Evolutionary conservation across 495 filamentous ascomycete species (phyloP).

Genomic region (Corynascus novoguineensis): DNA sequence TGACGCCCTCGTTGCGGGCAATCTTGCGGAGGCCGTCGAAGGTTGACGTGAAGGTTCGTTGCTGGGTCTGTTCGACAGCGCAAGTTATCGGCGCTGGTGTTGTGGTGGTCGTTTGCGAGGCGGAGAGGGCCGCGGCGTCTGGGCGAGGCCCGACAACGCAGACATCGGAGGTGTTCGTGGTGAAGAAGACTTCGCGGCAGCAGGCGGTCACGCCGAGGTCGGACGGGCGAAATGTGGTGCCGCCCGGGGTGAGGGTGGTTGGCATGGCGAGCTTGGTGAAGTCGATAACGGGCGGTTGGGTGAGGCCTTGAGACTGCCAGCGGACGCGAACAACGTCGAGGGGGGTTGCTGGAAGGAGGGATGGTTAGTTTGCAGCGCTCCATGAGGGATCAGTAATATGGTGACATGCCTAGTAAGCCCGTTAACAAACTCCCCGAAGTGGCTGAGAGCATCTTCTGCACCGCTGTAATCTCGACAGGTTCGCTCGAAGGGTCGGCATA

Average conservation of each 20-base stretch:
- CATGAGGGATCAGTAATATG: neutral
- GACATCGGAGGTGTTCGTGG: conserved; percentile 55
- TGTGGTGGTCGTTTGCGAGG: conserved; percentile 64
- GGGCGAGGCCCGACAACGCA: conserved; percentile 48
- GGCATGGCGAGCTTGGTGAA: conserved; percentile 36
- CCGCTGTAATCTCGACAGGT: conserved; percentile 60
- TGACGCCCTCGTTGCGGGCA: conserved; percentile 84
- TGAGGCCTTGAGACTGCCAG: conserved; percentile 69
- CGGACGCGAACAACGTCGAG: conserved; percentile 95
- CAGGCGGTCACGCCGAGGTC: conserved; percentile 91
- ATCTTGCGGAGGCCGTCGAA: conserved; percentile 92
- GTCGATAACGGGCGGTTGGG: conserved; percentile 39
- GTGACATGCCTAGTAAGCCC: conserved; percentile 74
- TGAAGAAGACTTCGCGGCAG: conserved; percentile 96
- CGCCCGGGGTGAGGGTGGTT: conserved; percentile 30
- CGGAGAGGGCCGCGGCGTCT: conserved; percentile 62
- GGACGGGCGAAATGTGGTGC: conserved; percentile 57
- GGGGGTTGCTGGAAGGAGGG: conserved; percentile 68
- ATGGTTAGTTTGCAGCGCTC: conserved; percentile 12
- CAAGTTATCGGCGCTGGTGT: conserved; percentile 61
- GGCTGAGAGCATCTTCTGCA: conserved; percentile 91
- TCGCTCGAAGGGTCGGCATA: conserved; percentile 30
- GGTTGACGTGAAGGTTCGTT: conserved; percentile 80
- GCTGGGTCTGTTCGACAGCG: conserved; percentile 78
- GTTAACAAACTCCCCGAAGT: conserved; percentile 86